Conservation (phyloP, 768 basidiomycete species). For the Rossbeevera mucosa region DNA sequence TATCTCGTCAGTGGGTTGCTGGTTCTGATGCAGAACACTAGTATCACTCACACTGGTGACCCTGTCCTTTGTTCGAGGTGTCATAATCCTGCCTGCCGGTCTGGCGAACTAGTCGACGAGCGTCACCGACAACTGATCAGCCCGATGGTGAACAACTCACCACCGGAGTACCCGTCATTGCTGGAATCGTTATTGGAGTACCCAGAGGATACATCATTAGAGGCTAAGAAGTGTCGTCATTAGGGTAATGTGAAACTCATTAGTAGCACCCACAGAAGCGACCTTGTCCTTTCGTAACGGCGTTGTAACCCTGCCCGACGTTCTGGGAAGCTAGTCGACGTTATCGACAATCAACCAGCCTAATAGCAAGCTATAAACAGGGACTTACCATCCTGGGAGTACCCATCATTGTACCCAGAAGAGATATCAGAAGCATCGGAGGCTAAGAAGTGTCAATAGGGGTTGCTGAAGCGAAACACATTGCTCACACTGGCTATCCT, state of each 20-base stretch:
- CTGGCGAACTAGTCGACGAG: conserved; percentile 37
- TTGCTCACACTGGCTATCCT: conserved; percentile 11
- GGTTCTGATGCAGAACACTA: background rate
- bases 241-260: background rate
- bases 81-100: conserved; percentile 67
- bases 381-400: conserved; percentile 1
- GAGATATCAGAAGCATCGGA: background rate
- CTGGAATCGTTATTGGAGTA: background rate
- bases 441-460: background rate
- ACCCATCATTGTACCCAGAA: background rate
- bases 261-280: conserved; percentile 1
- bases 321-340: conserved; percentile 44
- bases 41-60: conserved; percentile 4
- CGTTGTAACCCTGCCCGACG: conserved; percentile 63
- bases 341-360: conserved; percentile 2
- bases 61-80: conserved; percentile 42
- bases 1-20: background rate
- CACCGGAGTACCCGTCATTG: too few species aligned
- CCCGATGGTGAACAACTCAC: background rate
- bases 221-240: background rate
- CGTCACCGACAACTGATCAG: conserved; percentile 11
- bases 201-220: background rate
- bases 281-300: conserved; percentile 39
- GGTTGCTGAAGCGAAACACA: background rate
- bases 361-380: too few species aligned